Conservation (phyloP, 495 filamentous ascomycete species). For the Talaromyces trachyspermus region DNA sequence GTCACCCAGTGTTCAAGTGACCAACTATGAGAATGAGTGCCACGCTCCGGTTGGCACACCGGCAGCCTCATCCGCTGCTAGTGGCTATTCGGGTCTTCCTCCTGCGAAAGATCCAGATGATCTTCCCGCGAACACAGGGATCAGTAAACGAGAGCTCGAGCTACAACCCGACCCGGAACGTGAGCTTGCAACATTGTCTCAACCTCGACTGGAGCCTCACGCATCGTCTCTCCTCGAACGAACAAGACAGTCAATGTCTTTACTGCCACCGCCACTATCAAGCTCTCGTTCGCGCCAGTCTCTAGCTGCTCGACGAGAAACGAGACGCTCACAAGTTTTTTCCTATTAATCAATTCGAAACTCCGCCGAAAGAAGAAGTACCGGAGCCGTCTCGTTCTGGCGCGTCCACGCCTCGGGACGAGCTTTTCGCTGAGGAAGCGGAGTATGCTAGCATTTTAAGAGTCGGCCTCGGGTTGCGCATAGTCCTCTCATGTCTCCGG, state of each 20-base stretch:
- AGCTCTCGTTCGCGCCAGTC: constrained; percentile 20
- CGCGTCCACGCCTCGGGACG: constrained; percentile 46
- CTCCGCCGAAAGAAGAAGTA: constrained; percentile 40
- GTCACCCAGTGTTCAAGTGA: constrained; percentile 3
- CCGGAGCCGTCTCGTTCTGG: constrained; percentile 28
- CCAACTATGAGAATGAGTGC: neutral
- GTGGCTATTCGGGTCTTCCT: no score
- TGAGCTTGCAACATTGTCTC: constrained; percentile 22
- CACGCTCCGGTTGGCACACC: no score
- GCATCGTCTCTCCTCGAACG: constrained; percentile 52
- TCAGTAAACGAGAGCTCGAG: no score
- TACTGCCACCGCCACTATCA: constrained; percentile 32
- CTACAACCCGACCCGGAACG: neutral
- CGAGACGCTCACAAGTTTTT: constrained; percentile 44
- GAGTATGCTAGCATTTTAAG: constrained; percentile 83
- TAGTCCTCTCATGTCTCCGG: constrained; percentile 62
- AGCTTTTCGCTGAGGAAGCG: constrained; percentile 57
- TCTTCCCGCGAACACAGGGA: no score
- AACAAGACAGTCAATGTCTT: constrained; percentile 76
- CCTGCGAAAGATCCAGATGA: no score
- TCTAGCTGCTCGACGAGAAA: constrained; percentile 24
- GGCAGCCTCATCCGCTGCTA: no score
- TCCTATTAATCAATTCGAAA: constrained; percentile 56
- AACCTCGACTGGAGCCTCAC: constrained; percentile 14
- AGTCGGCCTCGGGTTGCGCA: constrained; percentile 70